These are phyloP conservation scores for Fusarium avenaceum DNA, from an alignment of 2,329 filamentous ascomycete genomes.

Conservation along the genomic window DNA sequence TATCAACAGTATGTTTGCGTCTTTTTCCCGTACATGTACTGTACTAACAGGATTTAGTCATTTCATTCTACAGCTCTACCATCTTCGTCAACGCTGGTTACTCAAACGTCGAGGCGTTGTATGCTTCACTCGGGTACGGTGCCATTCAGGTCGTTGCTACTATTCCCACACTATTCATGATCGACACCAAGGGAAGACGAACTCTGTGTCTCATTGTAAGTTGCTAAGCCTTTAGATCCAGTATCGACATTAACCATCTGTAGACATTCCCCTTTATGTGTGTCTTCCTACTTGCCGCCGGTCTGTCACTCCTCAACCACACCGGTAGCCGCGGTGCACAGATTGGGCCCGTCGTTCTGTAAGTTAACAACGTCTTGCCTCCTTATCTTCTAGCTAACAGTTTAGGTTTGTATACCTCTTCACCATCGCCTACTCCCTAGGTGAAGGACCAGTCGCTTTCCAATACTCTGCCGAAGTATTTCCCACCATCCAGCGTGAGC, in stretches of 20 bases:
- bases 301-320: conserved; percentile 51
- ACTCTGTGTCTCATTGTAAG: conserved; percentile 42
- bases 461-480: conserved; percentile 58
- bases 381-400: not conserved
- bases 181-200: conserved; percentile 33
- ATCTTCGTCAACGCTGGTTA: conserved; percentile 29
- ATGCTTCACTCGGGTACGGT: conserved; percentile 34
- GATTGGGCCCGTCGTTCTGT: conserved; percentile 51
- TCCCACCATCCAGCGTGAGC: conserved; percentile 55
- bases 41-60: conserved; percentile 34
- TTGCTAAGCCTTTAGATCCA: accelerated
- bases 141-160: conserved; percentile 33
- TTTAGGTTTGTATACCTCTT: conserved; percentile 55
- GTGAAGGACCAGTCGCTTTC: conserved; percentile 56
- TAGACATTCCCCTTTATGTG: conserved; percentile 55
- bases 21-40: accelerated
- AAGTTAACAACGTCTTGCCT: not conserved
- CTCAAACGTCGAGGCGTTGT: not conserved
- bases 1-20: conserved; percentile 44
- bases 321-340: conserved; percentile 34
- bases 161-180: conserved; percentile 28
- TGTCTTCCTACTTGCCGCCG: conserved; percentile 51
- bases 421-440: conserved; percentile 54
- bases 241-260: accelerated
- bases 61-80: conserved; percentile 39